Conservation (phyloP, 164 flowering plant genomes). For the Annona cherimola region DNA sequence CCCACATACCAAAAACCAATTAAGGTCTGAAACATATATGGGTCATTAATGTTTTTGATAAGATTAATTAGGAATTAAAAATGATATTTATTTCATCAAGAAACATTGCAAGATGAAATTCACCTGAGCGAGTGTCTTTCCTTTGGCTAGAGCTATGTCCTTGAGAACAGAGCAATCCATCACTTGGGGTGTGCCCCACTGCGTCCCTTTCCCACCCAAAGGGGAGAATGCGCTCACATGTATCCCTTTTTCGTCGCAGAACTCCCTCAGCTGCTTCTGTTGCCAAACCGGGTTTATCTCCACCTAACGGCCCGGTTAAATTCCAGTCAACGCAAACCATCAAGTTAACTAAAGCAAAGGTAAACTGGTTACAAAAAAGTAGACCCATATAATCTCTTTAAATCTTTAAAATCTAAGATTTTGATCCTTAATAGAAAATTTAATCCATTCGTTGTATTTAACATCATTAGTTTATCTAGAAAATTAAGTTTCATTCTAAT, state of each 20-base stretch:
- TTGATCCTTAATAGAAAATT: too few species aligned
- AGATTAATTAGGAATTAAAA: too few species aligned
- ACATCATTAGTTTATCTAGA: too few species aligned
- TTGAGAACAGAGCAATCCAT: constrained; percentile 18
- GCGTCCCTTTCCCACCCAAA: constrained; percentile 22
- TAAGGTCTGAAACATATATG: too few species aligned
- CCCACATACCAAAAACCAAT: too few species aligned
- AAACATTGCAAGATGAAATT: constrained; percentile 10
- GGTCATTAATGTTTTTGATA: too few species aligned
- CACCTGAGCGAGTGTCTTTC: constrained; percentile 29
- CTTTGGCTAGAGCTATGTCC: constrained; percentile 25
- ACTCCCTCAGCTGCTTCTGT: constrained; percentile 23
- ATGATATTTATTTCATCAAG: constrained; percentile 15
- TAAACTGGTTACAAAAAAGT: too few species aligned
- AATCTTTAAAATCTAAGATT: too few species aligned
- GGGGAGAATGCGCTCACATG: constrained; percentile 32
- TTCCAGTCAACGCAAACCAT: constrained; percentile 1
- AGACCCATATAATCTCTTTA: too few species aligned
- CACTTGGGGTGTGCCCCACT: constrained; percentile 21
- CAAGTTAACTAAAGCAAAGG: too few species aligned
- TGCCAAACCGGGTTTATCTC: constrained; percentile 35
- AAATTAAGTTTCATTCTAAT: too few species aligned
- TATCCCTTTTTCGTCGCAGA: constrained; percentile 22
- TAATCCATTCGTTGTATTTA: too few species aligned
- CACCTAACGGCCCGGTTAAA: constrained; percentile 26